Conservation (phyloP, 305 asterid genomes). For the Fraxinus latifolia region DNA sequence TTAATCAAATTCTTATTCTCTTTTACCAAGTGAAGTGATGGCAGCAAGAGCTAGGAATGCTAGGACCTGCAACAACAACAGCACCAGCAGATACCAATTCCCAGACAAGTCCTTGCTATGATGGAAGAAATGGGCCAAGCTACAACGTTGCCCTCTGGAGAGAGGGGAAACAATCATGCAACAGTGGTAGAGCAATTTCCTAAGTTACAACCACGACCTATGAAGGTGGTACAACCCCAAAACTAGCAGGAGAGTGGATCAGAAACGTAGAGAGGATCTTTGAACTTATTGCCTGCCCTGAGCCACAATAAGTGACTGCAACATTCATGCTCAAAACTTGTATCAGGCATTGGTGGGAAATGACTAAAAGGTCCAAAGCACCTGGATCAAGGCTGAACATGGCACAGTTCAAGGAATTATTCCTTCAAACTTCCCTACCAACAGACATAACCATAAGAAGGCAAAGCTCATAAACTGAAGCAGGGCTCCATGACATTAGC, state of each 20-base stretch:
- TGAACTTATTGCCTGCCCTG: not conserved
- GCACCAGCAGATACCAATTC: not conserved
- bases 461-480: not conserved
- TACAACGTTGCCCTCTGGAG: not conserved
- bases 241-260: not conserved
- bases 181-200: not conserved
- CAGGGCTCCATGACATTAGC: not conserved
- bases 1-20: not conserved
- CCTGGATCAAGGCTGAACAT: not conserved
- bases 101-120: not conserved
- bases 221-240: not conserved
- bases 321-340: not conserved
- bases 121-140: not conserved
- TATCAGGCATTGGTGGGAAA: not conserved
- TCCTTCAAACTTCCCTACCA: not conserved
- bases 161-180: not conserved
- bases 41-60: not conserved
- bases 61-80: not conserved
- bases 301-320: not conserved
- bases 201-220: not conserved
- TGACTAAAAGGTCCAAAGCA: not conserved
- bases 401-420: not conserved
- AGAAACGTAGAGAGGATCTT: not conserved
- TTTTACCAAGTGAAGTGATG: not conserved
- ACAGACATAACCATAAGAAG: not conserved